phyloP scores from a whole-genome alignment of 208 protist species.

The Acanthamoeba triangularis region DNA sequence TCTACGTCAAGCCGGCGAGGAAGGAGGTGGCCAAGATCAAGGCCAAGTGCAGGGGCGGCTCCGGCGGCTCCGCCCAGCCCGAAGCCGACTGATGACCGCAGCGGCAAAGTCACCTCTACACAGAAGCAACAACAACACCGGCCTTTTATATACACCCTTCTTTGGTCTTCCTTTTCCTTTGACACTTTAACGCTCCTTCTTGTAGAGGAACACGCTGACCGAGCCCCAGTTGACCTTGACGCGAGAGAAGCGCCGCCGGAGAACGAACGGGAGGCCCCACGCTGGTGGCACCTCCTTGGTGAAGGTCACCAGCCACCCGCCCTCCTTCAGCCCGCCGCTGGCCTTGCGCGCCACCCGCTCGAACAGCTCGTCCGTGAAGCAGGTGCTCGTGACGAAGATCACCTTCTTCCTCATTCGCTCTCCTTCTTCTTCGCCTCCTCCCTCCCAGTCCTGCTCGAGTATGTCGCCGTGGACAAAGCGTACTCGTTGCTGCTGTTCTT shows the following conservation, averaged over 20 bases:
- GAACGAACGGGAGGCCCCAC: slow-evolving; percentile 11
- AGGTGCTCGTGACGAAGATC: background rate
- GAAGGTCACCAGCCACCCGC: slow-evolving; percentile 8
- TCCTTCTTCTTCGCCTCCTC: background rate
- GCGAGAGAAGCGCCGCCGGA: background rate
- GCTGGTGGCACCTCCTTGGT: background rate
- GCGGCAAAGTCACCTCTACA: no score
- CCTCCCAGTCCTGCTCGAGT: background rate
- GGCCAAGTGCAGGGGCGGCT: slow-evolving; percentile 58
- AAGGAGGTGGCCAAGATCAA: slow-evolving; percentile 65
- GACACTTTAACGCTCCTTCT: background rate
- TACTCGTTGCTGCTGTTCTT: background rate
- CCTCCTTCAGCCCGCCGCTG: background rate
- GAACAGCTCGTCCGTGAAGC: background rate
- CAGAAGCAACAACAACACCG: background rate
- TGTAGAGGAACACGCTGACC: slow-evolving; percentile 5
- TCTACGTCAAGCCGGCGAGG: slow-evolving; percentile 51
- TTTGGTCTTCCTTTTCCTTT: background rate
- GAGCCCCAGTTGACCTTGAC: slow-evolving; percentile 22
- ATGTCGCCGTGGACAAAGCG: background rate
- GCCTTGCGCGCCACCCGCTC: background rate
- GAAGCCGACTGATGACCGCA: background rate
- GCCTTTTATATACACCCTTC: background rate
- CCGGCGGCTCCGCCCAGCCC: background rate
- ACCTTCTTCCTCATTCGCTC: background rate